phyloP scores from a whole-genome alignment of 2,329 filamentous ascomycete genomes.

The Fusarium sp. region DNA sequence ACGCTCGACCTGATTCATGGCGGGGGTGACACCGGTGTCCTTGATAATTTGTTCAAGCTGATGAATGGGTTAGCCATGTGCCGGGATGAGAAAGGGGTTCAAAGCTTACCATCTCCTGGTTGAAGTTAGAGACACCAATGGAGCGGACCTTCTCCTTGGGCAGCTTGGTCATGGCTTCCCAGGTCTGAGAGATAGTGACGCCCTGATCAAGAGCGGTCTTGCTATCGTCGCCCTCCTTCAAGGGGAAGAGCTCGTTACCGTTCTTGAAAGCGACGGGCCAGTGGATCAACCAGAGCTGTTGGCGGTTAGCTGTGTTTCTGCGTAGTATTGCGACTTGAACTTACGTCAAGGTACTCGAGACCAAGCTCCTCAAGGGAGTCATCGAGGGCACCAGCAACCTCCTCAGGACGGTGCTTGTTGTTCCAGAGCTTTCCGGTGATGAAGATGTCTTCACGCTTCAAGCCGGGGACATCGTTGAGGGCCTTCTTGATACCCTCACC shows the following conservation, averaged over 20 bases:
- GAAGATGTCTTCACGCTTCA: slow-evolving; percentile 68
- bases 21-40: slow-evolving; percentile 67
- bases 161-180: slow-evolving; percentile 67
- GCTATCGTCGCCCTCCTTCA: slow-evolving; percentile 51
- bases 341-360: slow-evolving; percentile 68
- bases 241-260: slow-evolving; percentile 60
- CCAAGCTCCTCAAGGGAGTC: slow-evolving; percentile 67
- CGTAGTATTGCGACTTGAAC: slow-evolving; percentile 16
- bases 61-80: slow-evolving; percentile 13
- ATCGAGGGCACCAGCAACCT: slow-evolving; percentile 67
- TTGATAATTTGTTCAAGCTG: slow-evolving; percentile 67
- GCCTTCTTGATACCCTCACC: slow-evolving; percentile 66
- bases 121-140: slow-evolving; percentile 81
- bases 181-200: slow-evolving; percentile 58
- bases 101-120: slow-evolving; percentile 62
- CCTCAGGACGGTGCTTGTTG: slow-evolving; percentile 70
- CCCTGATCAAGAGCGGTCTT: slow-evolving; percentile 58
- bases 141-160: slow-evolving; percentile 72
- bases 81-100: background rate
- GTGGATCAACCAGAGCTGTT: slow-evolving; percentile 70
- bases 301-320: background rate
- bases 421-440: slow-evolving; percentile 76
- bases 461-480: slow-evolving; percentile 60
- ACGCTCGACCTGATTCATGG: slow-evolving; percentile 77
- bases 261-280: slow-evolving; percentile 66